Evolutionary conservation across 306 rosid species (phyloP).

Genomic region (Pterocarpus santalinus): DNA sequence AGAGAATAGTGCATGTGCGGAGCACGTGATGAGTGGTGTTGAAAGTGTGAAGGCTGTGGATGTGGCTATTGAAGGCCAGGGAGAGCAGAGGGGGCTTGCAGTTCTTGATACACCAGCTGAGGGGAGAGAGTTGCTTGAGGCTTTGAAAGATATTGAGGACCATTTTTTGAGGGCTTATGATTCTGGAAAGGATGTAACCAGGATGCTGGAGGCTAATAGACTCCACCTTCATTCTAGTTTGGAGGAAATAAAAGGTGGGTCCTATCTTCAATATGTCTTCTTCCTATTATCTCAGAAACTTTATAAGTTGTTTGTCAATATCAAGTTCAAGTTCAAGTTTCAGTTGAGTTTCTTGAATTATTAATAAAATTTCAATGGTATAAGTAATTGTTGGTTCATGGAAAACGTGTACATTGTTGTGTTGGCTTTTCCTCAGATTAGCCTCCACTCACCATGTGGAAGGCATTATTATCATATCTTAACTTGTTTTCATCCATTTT

Average conservation of each 20-base stretch:
- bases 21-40: conserved; percentile 50
- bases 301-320: conserved; percentile 13
- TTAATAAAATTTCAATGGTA: not conserved
- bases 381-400: conserved; percentile 32
- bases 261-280: conserved; percentile 37
- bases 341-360: conserved; percentile 24
- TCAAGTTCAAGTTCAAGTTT: conserved; percentile 5
- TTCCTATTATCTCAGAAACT: conserved; percentile 16
- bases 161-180: conserved; percentile 78
- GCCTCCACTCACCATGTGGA: conserved; percentile 34
- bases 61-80: conserved; percentile 50
- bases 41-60: conserved; percentile 62
- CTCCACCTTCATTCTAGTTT: conserved; percentile 82
- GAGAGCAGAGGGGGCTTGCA: conserved; percentile 63
- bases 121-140: conserved; percentile 94
- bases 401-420: conserved; percentile 30
- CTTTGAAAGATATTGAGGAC: conserved; percentile 84
- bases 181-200: conserved; percentile 82
- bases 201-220: conserved; percentile 92
- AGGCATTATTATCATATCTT: conserved; percentile 15
- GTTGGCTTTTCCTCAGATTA: conserved; percentile 23
- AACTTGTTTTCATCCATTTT: conserved; percentile 9
- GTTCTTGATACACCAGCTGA: conserved; percentile 78
- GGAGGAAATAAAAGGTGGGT: conserved; percentile 90
- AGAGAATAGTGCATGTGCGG: conserved; percentile 50